Conservation (phyloP, 257 asterid species). For the Lantana camara region DNA sequence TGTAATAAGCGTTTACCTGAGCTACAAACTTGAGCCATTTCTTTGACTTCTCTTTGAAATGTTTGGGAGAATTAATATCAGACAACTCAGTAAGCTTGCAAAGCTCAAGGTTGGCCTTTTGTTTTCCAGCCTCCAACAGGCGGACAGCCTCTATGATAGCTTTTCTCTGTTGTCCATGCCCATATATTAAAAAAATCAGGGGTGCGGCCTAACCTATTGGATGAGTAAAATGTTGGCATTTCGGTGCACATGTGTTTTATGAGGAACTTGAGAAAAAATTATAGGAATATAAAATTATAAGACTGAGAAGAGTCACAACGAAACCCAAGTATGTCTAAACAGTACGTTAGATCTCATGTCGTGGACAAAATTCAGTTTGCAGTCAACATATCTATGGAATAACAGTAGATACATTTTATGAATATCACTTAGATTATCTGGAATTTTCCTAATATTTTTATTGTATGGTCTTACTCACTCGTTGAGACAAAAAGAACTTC, state of each 20-base stretch:
- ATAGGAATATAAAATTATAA: background rate
- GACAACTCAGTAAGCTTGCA: slow-evolving; percentile 45
- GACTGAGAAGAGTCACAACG: slow-evolving; percentile 9
- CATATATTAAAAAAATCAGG: slow-evolving; percentile 78
- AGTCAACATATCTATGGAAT: background rate
- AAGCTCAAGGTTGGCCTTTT: slow-evolving; percentile 39
- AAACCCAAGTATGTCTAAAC: slow-evolving; percentile 13
- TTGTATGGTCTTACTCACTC: background rate
- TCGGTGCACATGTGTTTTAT: slow-evolving; percentile 8
- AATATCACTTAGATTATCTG: background rate
- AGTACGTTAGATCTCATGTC: slow-evolving; percentile 2
- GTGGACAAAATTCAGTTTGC: slow-evolving; percentile 6
- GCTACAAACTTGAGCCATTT: slow-evolving; percentile 91
- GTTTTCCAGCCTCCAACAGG: slow-evolving; percentile 67
- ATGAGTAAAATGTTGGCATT: slow-evolving; percentile 31
- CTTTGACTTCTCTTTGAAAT: slow-evolving; percentile 87
- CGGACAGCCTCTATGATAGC: slow-evolving; percentile 91
- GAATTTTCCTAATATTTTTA: background rate
- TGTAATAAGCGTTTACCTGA: slow-evolving; percentile 51
- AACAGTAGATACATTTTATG: background rate
- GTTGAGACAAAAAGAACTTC: slow-evolving; percentile 12
- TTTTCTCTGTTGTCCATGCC: slow-evolving; percentile 96
- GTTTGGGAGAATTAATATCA: slow-evolving; percentile 59
- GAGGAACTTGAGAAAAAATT: slow-evolving; percentile 14
- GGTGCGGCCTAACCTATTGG: slow-evolving; percentile 82